Evolutionary conservation across 768 basidiomycete species (phyloP).

Genomic region (Crucibulum laeve): DNA sequence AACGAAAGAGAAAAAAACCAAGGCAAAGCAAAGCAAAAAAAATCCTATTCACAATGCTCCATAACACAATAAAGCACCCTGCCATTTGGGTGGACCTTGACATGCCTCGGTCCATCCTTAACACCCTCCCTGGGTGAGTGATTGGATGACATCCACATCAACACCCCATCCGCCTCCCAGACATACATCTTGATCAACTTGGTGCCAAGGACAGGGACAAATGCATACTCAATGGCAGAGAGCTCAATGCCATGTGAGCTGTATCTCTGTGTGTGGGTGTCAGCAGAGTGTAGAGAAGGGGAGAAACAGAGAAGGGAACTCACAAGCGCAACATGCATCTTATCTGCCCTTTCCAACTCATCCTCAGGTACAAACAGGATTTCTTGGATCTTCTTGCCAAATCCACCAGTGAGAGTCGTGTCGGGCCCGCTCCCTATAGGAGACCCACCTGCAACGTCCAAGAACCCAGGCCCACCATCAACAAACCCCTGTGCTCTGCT

Average conservation of each 20-base stretch:
- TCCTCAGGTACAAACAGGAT: constrained; percentile 40
- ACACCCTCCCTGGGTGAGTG: constrained; percentile 32
- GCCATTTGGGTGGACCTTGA: constrained; percentile 50
- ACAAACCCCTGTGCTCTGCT: no score
- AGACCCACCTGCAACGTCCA: no score
- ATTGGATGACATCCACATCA: constrained; percentile 32
- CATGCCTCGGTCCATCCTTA: constrained; percentile 47
- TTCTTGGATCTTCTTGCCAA: constrained; percentile 41
- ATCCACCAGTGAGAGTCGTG: constrained; percentile 31
- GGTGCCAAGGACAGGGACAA: constrained; percentile 47
- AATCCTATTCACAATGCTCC: constrained; percentile 39
- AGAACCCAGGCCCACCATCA: no score
- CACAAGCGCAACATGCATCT: constrained; percentile 45
- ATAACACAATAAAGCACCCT: constrained; percentile 46
- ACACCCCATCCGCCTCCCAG: constrained; percentile 25
- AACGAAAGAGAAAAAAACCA: background rate
- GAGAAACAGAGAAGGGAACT: constrained; percentile 7
- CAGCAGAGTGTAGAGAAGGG: background rate
- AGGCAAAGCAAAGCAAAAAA: background rate
- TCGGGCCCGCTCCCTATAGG: no score
- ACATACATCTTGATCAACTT: constrained; percentile 43
- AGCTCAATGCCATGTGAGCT: constrained; percentile 52
- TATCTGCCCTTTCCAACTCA: constrained; percentile 41
- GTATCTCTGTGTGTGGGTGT: constrained; percentile 29
- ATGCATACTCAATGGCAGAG: constrained; percentile 33